Evolutionary conservation across 73 alveolate genomes (phyloP).

Genomic region (Tetrahymena elliotti): DNA sequence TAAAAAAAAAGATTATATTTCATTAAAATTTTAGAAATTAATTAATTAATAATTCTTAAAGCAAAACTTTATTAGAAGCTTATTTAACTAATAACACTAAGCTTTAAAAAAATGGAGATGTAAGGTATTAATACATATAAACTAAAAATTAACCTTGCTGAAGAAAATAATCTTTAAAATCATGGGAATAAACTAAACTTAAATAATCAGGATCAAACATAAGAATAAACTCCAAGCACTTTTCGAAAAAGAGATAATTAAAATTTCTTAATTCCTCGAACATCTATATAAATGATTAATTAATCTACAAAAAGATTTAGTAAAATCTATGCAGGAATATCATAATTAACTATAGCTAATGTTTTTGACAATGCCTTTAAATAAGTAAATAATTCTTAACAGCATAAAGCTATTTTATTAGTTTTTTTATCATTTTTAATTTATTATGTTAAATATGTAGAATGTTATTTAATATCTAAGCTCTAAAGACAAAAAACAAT

Average conservation of each 20-base stretch:
- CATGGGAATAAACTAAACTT: background rate
- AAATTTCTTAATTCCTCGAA: background rate
- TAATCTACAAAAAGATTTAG: background rate
- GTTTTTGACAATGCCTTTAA: background rate
- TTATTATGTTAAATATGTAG: background rate
- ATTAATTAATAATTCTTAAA: too few species aligned
- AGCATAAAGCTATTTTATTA: background rate
- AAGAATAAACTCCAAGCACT: background rate
- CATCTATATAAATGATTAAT: background rate
- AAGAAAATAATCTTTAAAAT: background rate
- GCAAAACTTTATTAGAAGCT: background rate
- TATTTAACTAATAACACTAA: too few species aligned
- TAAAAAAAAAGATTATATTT: background rate
- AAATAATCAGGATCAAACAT: background rate
- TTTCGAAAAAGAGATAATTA: background rate
- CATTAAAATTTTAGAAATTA: background rate
- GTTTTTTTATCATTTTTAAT: too few species aligned
- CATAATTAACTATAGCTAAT: background rate
- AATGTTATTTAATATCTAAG: background rate
- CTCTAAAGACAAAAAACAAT: background rate
- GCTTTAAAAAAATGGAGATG: background rate
- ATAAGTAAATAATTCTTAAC: background rate
- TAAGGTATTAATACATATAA: too few species aligned
- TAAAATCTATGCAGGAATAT: background rate
- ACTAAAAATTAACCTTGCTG: background rate